Evolutionary conservation across 2,329 filamentous ascomycete genomes (phyloP), one percentile per base, ranked within the genome.

Genomic region (Elsinoe arachidis): DNA sequence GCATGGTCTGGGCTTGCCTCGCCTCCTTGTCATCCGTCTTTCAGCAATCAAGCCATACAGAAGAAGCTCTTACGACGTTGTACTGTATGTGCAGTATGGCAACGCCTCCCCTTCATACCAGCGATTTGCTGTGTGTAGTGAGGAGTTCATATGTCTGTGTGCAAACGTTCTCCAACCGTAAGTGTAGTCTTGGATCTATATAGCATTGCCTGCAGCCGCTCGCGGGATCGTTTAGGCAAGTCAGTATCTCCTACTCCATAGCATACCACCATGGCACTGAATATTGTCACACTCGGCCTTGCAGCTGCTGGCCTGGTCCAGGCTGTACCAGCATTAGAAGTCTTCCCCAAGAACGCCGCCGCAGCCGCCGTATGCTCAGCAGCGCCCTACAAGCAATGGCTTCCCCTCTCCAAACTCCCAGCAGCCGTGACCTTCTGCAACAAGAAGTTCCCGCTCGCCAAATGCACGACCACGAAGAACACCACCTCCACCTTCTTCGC

Each of bases 301-400:
- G 41, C 41, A 43, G 54, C 54, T 23, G 41, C 33, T 26, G 54
- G 54, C 39, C 30, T 56, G 6, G 41, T 49, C n/a, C 17, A 56
- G 21, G 54, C 54, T 30, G 30, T 39, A 2, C 53, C 53, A 9
- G 21, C 17, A 14, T 15, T 56, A 14, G 34, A 23, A 23, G 19
- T 30, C 17, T 56, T 37, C 17, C 54, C 54, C 12, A 46, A 47
- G 54, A 43, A 56, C 30, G 54, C 54, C 3, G 39, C 26, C 4
- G 54, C 54, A 2, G 54, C 14, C 23, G 14, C 15, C 19, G 19
- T 56, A 23, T 56, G 54, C 54, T 35, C 39, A 26, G 54, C 54
- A 26, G 23, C 54, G 14, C 49, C 49, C 1, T 56, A 56, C 54
- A 56, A 56, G 41, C 33, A 43, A 41, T 56, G 54, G 54, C 54